Evolutionary conservation across 768 basidiomycete species (phyloP), one percentile per base, ranked within the genome.

Genomic region (Paxillus involutus): DNA sequence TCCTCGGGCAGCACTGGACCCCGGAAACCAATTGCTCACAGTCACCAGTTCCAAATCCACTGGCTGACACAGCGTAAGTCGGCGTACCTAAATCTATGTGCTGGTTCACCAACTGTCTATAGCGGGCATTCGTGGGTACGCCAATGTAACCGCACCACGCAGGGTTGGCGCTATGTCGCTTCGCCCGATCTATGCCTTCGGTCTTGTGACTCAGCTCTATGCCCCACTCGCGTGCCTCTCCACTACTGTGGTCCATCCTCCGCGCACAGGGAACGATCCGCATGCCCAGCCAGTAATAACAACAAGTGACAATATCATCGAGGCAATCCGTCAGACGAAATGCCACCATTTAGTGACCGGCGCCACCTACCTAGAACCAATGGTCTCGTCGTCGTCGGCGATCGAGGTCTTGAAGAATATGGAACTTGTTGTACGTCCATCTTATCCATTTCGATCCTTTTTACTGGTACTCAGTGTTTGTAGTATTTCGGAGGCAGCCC

Each of bases 1-100:
- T 77, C 79, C 0, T 80, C 77, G 3, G 80, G 79, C 12, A 80
- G 79, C 6, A 79, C 77, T 3, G 80, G 77, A 17, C 66, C 77
- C 33, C 79, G 79, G 1, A 80, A 80, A 59, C 71, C 78, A 1
- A 75, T 80, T 26, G 56, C 68, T 2, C 67, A 75, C 40, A 74
- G 65, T 1, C 65, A 75, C 48, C 64, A 60, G 24, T 61, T 62
- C 10, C 49, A 76, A 24, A 48, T 66, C 3, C 70, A 78, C 30
- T 75, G 75, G 71, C 49, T 69, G 9, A 42, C 53, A 2, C 65
- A 70, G 11, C 60, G 78, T 79, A 59, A 43, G 74, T 61, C 26
- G 8, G 19, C 9, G 24, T 14, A 3, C 6, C 16, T 6, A 26
- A 21, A 21, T 37, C 24, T 16, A 0, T 8, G 3, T 16, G 3